These are phyloP conservation scores for Lagenaria siceraria DNA, from an alignment of 306 rosid genomes.

Conservation along the genomic window DNA sequence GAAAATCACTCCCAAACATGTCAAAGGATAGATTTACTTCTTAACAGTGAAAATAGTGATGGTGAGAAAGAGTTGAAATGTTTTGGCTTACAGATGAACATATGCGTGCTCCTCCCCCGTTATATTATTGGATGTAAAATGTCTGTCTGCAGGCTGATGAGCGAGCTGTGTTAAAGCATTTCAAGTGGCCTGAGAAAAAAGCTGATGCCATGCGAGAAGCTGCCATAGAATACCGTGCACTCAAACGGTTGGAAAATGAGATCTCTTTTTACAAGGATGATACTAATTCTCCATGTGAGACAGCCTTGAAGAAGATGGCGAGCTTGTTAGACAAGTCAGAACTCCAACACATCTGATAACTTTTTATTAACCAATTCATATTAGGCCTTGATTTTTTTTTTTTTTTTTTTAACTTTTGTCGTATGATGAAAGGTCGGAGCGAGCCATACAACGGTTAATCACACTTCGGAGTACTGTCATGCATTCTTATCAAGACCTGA, in stretches of 20 bases:
- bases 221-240: conserved; percentile 75
- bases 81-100: not conserved
- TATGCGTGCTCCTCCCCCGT: not conserved
- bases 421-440: conserved; percentile 56
- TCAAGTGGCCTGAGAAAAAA: conserved; percentile 94
- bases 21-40: not conserved
- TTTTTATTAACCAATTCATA: not conserved
- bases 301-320: conserved; percentile 77
- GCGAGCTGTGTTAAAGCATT: conserved; percentile 78
- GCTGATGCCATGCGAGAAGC: conserved; percentile 95
- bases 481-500: conserved; percentile 47
- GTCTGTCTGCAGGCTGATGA: conserved; percentile 67
- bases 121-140: not conserved
- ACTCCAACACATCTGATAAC: not conserved
- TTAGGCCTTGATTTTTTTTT: conserved; percentile 8
- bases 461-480: conserved; percentile 44
- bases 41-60: not conserved
- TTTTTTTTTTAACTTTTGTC: too few relatives aligned
- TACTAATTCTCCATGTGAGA: conserved; percentile 51
- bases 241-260: conserved; percentile 60
- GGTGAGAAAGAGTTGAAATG: not conserved
- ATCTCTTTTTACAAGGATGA: conserved; percentile 65
- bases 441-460: conserved; percentile 51
- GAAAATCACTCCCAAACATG: too few relatives aligned
- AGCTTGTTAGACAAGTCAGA: conserved; percentile 74